These are phyloP conservation scores for Chlamydomonas incerta DNA, from an alignment of 139 green algal genomes.

Conservation along the genomic window DNA sequence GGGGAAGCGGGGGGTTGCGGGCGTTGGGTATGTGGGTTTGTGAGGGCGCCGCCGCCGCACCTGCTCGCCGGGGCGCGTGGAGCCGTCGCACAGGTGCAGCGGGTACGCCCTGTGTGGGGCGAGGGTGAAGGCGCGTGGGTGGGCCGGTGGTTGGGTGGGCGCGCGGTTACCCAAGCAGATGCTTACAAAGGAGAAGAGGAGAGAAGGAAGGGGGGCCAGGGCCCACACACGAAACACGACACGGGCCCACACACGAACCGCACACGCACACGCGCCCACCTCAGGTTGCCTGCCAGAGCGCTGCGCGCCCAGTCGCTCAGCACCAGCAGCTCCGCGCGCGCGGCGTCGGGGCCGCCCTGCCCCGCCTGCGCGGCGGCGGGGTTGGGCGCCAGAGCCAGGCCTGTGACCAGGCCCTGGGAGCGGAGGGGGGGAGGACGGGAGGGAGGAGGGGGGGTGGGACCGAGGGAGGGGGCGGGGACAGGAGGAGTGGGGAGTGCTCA, in stretches of 20 bases:
- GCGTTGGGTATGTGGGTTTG: too few relatives aligned
- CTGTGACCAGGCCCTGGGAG: constrained; percentile 84
- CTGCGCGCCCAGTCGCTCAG: constrained; percentile 44
- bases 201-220: too few relatives aligned
- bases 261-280: not conserved
- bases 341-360: constrained; percentile 13
- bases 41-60: not conserved
- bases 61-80: constrained; percentile 32
- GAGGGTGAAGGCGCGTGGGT: not conserved
- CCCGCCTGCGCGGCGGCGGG: constrained; percentile 25
- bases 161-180: too few relatives aligned
- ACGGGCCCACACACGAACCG: too few relatives aligned
- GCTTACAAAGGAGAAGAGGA: too few relatives aligned
- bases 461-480: not conserved
- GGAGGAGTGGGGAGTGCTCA: too few relatives aligned
- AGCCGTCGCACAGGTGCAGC: constrained; percentile 43
- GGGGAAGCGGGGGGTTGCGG: too few relatives aligned
- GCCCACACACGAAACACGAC: too few relatives aligned
- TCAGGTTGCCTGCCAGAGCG: constrained; percentile 32
- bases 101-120: constrained; percentile 24
- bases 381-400: constrained; percentile 72
- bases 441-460: not conserved
- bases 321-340: constrained; percentile 65
- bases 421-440: not conserved
- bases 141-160: not conserved